Percentiles rank a stretch among this genome's conserved stretches.
These are phyloP conservation scores for Phytophthora sp. DNA, from an alignment of 352 stramenopile genomes.

Conservation along the genomic window DNA sequence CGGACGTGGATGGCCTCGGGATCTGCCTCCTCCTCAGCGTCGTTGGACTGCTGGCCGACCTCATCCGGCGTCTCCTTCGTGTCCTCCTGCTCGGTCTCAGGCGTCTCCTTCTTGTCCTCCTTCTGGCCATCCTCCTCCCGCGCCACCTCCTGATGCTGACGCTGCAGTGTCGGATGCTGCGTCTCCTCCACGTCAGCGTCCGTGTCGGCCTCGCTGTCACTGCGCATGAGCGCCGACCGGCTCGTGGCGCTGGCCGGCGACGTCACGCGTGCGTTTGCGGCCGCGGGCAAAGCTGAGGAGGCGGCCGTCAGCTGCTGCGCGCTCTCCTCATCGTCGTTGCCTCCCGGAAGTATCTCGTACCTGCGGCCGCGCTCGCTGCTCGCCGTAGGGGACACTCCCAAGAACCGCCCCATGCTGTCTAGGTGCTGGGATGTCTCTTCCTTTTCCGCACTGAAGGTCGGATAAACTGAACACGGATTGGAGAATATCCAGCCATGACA, in stretches of 20 bases:
- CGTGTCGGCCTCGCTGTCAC: conserved; percentile 31
- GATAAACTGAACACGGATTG: conserved; percentile 30
- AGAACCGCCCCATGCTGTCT: conserved; percentile 61
- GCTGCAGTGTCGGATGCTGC: conserved; percentile 28
- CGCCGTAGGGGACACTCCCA: conserved; percentile 43
- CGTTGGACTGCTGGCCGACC: conserved; percentile 4
- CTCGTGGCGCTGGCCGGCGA: conserved; percentile 18
- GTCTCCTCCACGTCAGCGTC: conserved; percentile 29
- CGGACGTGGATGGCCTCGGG: conserved; percentile 63
- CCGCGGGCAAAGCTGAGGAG: neutral
- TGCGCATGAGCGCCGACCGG: conserved; percentile 39
- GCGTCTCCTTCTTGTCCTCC: conserved; percentile 21
- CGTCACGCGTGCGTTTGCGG: conserved; percentile 7
- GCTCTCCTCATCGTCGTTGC: conserved; percentile 41
- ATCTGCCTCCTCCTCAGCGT: conserved; percentile 22
- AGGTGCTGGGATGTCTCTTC: conserved; percentile 5
- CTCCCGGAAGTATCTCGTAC: conserved; percentile 62
- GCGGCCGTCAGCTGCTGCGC: conserved; percentile 2
- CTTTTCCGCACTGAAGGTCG: conserved; percentile 22
- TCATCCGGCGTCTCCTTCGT: conserved; percentile 17
- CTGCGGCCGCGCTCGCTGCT: conserved; percentile 49
- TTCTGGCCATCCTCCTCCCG: conserved; percentile 15
- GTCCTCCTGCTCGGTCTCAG: conserved; percentile 18
- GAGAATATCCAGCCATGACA: neutral
- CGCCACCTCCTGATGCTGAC: conserved; percentile 29